Base-by-base conservation (phyloP, 768 basidiomycete genomes). In the Podaxis mareebaensis region DNA sequence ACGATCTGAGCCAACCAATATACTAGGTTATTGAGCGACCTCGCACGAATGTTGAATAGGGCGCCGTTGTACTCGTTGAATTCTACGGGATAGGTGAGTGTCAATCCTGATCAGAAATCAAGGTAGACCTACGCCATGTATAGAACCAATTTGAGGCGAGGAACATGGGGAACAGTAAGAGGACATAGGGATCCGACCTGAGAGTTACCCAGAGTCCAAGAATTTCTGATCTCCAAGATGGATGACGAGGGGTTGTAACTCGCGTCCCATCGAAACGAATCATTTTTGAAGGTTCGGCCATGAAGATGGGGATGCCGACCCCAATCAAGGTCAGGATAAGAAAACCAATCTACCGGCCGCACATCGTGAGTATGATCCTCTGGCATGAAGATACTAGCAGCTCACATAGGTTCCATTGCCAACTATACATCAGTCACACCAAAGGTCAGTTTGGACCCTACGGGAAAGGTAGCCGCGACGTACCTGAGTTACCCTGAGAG, bases 121-220 rank as follows among this genome's bases (percentile, higher is more conserved):
- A 52, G 33, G 2, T 15, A 20, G 53, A 73, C 87, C 72, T 60
- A 90, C 89, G 90, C 89, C 89, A 92, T 2, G 91, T 87, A 70
- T 92, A 92, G 76, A 92, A 92, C 84, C 89, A 92, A 71, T 92
- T 92, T 38, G 86, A 89, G 8, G 89, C 85, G 61, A 92, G 85
- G 75, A 93, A 92, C 87, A 93, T 90, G 12, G 92, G 92, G 78
- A 93, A 91, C 24, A 93, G 80, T 2, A 92, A 75, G 17, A 92
- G 65, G 67, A 94, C 84, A 76, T 81, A 79, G 0, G 89, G 90
- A 69, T 94, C 92, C 13, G 83, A 86, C 57, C 77, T 81, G 51
- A 94, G 78, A 2, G 89, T 84, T 48, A 88, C 67, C 76, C 83
- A 93, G 20, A 94, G 81, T 12, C 87, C 87, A 64, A 80, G 79